These are phyloP conservation scores for Tuber magnatum DNA, from an alignment of 495 filamentous ascomycete species.

Conservation along the genomic window DNA sequence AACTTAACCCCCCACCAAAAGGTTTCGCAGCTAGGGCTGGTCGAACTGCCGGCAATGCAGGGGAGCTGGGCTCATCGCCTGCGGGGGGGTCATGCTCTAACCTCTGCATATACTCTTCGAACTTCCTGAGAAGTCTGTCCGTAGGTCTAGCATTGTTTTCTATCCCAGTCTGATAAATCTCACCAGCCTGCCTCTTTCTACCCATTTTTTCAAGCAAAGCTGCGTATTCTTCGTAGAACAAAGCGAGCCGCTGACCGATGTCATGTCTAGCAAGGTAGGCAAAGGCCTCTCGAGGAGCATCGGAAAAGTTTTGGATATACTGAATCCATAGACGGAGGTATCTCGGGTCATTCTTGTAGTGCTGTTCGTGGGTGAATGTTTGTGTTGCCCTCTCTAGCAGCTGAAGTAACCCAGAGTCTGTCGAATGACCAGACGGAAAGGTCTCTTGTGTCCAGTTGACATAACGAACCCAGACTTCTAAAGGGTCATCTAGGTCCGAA, in stretches of 20 bases:
- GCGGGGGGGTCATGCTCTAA: slow-evolving; percentile 55
- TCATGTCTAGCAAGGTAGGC: slow-evolving; percentile 81
- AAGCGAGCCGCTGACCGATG: slow-evolving; percentile 76
- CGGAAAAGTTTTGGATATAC: slow-evolving; percentile 86
- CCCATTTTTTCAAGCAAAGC: slow-evolving; percentile 80
- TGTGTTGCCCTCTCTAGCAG: slow-evolving; percentile 88
- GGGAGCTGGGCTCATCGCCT: slow-evolving; percentile 65
- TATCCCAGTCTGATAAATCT: slow-evolving; percentile 81
- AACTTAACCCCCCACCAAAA: slow-evolving; percentile 22
- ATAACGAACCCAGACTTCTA: slow-evolving; percentile 94
- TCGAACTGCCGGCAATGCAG: slow-evolving; percentile 73
- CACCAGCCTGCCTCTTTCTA: slow-evolving; percentile 85
- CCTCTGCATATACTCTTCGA: slow-evolving; percentile 77
- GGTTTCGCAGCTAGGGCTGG: slow-evolving; percentile 77
- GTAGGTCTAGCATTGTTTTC: slow-evolving; percentile 78
- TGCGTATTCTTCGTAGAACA: slow-evolving; percentile 98
- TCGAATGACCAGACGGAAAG: slow-evolving; percentile 88
- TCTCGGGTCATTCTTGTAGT: slow-evolving; percentile 91
- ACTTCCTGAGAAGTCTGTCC: slow-evolving; percentile 77
- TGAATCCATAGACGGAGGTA: slow-evolving; percentile 91
- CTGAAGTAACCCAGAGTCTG: slow-evolving; percentile 82
- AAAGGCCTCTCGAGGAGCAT: slow-evolving; percentile 84
- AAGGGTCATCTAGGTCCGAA: slow-evolving; percentile 82
- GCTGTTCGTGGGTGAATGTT: slow-evolving; percentile 67
- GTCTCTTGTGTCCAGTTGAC: slow-evolving; percentile 93